Base-by-base conservation (phyloP, 495 filamentous ascomycete genomes). In the Polyplosphaeria fusca region DNA sequence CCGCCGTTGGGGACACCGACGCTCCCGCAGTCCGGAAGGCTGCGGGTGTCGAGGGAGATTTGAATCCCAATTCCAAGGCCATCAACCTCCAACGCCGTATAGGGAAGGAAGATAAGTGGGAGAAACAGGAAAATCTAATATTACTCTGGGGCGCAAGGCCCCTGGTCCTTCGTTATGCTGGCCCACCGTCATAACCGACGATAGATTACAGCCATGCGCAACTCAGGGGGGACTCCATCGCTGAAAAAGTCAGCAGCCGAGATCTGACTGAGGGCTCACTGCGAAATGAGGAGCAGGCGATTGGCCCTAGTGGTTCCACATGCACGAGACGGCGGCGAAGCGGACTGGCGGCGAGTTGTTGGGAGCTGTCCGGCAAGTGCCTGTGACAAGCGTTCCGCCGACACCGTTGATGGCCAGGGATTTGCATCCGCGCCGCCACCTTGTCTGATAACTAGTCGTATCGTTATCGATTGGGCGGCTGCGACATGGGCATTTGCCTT, bases 41-140 rank as follows among this genome's bases (percentile, higher is more conserved):
- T n/a, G n/a, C n/a, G n/a, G n/a, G n/a, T n/a, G n/a, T n/a, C n/a
- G n/a, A n/a, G n/a, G n/a, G n/a, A n/a, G n/a, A n/a, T n/a, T n/a
- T n/a, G n/a, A n/a, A 14, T 35, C 30, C 30, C 30, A 35, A 35
- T 35, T 35, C 30, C 30, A 35, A 35, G 30, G 30, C 30, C 19
- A 5, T 42, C 39, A 42, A 20, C 9, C 42, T 46, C 18, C 23
- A 25, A 46, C 42, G 18, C 18, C 42, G 39, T n/a, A n/a, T n/a
- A n/a, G n/a, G n/a, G n/a, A n/a, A 35, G 30, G 30, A 14, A 35
- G 30, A 7, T 14, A 35, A 7, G 14, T 35, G 7, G 7, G 30
- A n/a, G 43, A 47, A 56, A 38, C 52, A 38, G 23, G 52, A 28
- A 44, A 56, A 13, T 47, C 52, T 47, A 32, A 47, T 48, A 56